phyloP scores from a whole-genome alignment of 345 rosid genomes.

The Euphorbia tirucalli region DNA sequence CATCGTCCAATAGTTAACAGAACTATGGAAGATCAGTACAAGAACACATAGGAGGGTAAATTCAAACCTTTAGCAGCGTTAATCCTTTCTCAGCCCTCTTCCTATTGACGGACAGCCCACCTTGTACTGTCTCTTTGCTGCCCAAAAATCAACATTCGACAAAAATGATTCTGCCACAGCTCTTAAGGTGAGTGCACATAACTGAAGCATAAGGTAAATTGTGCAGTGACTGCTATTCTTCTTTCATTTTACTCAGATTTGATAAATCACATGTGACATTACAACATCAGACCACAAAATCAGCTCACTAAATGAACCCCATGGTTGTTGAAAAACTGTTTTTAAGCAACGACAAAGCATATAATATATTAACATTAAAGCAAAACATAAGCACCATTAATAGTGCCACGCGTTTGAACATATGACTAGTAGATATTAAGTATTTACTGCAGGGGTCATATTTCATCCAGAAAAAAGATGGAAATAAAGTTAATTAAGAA shows the following conservation, averaged over 20 bases:
- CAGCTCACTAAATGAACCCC: not conserved
- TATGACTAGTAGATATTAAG: not conserved
- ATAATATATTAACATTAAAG: not conserved
- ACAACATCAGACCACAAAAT: no score
- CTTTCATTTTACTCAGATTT: not conserved
- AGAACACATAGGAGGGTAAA: not conserved
- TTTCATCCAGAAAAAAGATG: not conserved
- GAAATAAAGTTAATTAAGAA: not conserved
- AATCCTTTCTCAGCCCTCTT: constrained; percentile 72
- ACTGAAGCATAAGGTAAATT: not conserved
- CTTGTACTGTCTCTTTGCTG: constrained; percentile 89
- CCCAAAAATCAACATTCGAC: constrained; percentile 21
- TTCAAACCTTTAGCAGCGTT: constrained; percentile 66
- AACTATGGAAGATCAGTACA: not conserved
- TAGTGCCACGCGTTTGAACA: not conserved
- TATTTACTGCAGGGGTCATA: not conserved
- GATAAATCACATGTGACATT: no score
- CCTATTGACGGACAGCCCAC: constrained; percentile 78
- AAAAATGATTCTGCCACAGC: not conserved
- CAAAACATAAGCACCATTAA: not conserved
- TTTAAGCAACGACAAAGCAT: not conserved
- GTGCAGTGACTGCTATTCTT: not conserved
- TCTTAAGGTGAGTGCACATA: not conserved
- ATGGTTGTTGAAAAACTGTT: not conserved
- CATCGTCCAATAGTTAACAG: not conserved